Base-by-base conservation (phyloP, 2,329 filamentous ascomycete species). In the Tolypocladium sp. region DNA sequence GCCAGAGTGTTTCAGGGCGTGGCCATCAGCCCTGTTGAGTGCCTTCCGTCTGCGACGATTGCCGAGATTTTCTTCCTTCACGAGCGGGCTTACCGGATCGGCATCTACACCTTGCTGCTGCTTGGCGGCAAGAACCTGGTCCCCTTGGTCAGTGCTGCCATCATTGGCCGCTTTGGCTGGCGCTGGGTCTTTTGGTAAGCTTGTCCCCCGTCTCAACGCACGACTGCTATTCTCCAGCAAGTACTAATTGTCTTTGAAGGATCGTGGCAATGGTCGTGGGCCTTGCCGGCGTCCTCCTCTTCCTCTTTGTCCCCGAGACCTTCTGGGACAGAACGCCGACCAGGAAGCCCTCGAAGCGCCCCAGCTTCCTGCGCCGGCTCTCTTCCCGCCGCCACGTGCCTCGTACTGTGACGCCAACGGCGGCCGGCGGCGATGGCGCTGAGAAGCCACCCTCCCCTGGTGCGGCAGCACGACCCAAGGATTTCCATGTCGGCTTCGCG, bases 11-110 rank as follows among this genome's bases (percentile, higher is more conserved):
- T 97, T 62, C 91, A 95, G 72, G 94, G 93, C 4, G 79, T 97
- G 12, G 88, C 92, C 0, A 87, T 97, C 55, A 94, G 90, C 64
- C 91, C 92, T 0, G 91, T 96, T 10, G 93, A 97, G 72, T 96
- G 92, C 68, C 80, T 97, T 37, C 93, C 93, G 0, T 96, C 91
- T 5, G 92, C 93, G 20, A 96, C 92, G 0, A 93, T 97, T 67
- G 92, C 92, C 4, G 93, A 97, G 73, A 97, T 97, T 61, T 97
- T 92, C 77, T 97, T 96, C 69, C 79, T 97, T 25, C 93, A 97
- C 67, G 93, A 97, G 74, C 83, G 93, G 61, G 93, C 93, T 0
- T 97, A 92, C 70, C 88, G 93, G 5, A 85, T 97, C 52, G 94
- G 94, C 12, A 92, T 97, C 30, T 97, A 97, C 70, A 97, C 92